Evolutionary conservation across 768 basidiomycete species (phyloP).

Genomic region (Termitomyces sp.): DNA sequence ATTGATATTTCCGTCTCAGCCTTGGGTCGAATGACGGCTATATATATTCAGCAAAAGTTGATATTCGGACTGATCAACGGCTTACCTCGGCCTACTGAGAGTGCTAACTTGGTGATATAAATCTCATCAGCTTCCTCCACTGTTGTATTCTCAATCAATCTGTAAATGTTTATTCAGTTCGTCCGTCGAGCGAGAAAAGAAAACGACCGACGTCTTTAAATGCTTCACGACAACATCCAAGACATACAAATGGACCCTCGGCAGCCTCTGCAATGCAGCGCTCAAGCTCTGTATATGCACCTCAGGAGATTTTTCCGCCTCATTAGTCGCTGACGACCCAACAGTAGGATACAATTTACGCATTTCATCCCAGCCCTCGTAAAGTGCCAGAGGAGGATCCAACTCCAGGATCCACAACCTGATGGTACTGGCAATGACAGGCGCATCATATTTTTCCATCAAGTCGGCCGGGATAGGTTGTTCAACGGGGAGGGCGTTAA

Average conservation of each 20-base stretch:
- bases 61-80: slow-evolving; percentile 2
- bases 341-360: slow-evolving; percentile 80
- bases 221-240: slow-evolving; percentile 77
- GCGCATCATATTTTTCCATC: slow-evolving; percentile 69
- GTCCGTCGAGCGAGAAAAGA: neutral
- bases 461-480: slow-evolving; percentile 48
- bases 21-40: slow-evolving; percentile 80
- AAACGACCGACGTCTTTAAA: slow-evolving; percentile 51
- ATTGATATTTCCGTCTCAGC: slow-evolving; percentile 79
- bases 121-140: slow-evolving; percentile 72
- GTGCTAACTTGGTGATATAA: slow-evolving; percentile 80
- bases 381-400: slow-evolving; percentile 77
- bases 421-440: slow-evolving; percentile 77
- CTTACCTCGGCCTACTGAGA: slow-evolving; percentile 84
- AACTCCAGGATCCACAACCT: slow-evolving; percentile 94
- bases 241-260: slow-evolving; percentile 75
- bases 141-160: slow-evolving; percentile 64
- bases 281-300: slow-evolving; percentile 60
- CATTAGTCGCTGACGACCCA: slow-evolving; percentile 46
- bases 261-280: slow-evolving; percentile 59
- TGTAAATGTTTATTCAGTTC: slow-evolving; percentile 21
- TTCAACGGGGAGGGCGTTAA: slow-evolving; percentile 67
- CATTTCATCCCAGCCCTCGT: slow-evolving; percentile 91
- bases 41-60: neutral
- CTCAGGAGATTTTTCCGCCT: slow-evolving; percentile 47